Evolutionary conservation across 208 protist genomes (phyloP).

Genomic region (Angomonas deanei): DNA sequence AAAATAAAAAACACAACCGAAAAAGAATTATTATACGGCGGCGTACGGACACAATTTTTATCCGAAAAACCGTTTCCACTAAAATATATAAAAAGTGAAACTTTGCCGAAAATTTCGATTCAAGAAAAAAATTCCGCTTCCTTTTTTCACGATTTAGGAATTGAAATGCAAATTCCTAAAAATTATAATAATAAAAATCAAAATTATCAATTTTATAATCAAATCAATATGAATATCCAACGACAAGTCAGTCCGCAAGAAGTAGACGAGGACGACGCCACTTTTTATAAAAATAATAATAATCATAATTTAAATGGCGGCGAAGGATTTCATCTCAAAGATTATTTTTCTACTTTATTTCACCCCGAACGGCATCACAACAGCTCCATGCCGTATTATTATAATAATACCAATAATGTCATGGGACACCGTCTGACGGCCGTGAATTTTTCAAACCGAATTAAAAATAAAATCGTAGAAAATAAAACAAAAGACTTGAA

Average conservation of each 20-base stretch:
- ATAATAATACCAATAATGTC: constrained; percentile 53
- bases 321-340: not conserved
- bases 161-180: constrained; percentile 61
- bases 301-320: not conserved
- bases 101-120: constrained; percentile 45
- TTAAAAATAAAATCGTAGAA: constrained; percentile 33
- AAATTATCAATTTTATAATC: constrained; percentile 3
- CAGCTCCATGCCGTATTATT: constrained; percentile 44
- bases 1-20: constrained; percentile 52
- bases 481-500: constrained; percentile 62
- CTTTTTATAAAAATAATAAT: not conserved
- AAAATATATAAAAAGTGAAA: constrained; percentile 41
- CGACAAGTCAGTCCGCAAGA: not conserved
- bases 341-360: not conserved
- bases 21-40: constrained; percentile 76
- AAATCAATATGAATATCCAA: constrained; percentile 13
- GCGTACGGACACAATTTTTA: constrained; percentile 58
- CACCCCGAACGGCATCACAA: constrained; percentile 57
- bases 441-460: constrained; percentile 36
- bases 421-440: constrained; percentile 61
- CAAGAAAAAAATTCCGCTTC: constrained; percentile 45
- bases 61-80: constrained; percentile 41
- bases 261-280: not conserved
- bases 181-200: constrained; percentile 9
- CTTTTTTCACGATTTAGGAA: constrained; percentile 10